Evolutionary conservation across 1,284 basidiomycete genomes (phyloP), one percentile per base, ranked within the genome.

Genomic region (Cryptococcus depauperatus): DNA sequence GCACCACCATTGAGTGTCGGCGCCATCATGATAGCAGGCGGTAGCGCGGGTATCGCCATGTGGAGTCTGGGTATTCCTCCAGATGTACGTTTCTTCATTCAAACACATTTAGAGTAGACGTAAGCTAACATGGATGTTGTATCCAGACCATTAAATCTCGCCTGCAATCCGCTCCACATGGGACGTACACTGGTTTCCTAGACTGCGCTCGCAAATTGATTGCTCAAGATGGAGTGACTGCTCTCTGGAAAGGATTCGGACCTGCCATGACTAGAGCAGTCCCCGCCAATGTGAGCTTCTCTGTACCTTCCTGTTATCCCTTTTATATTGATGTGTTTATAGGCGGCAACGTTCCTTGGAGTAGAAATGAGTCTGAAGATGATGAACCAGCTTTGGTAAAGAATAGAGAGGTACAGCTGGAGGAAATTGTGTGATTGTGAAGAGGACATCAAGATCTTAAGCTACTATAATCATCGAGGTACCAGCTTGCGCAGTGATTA

Each of bases 211-310:
- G 83, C 44, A 89, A 96, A 74, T 89, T 91, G 4, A 85, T 98
- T 55, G 85, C 87, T n/a, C 77, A 77, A 48, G 92, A 97, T 69
- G 95, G 95, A 39, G 75, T 86, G 21, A 76, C 74, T 32, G 92
- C 93, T 5, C 75, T 99, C 26, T 99, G 92, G 86, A 96, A 86
- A 73, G 95, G 93, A 22, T 89, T 97, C 65, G 92, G 88, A 43
- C 95, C 95, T 21, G 93, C 93, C 16, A 97, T 97, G 90, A 84
- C 81, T 41, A 75, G 90, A 63, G 89, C 74, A 21, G 72, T 75
- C 62, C 74, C 76, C 28, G 77, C 77, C 40, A 78, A 78, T 84
- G 76, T 67, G 56, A 64, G 65, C n/a, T 63, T 3, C 1, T 21
- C 21, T 26, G 13, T 14, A 28, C 22, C 27, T 16, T 19, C 11